phyloP scores from a whole-genome alignment of 2,329 filamentous ascomycete genomes.

The Colletotrichum camelliae region DNA sequence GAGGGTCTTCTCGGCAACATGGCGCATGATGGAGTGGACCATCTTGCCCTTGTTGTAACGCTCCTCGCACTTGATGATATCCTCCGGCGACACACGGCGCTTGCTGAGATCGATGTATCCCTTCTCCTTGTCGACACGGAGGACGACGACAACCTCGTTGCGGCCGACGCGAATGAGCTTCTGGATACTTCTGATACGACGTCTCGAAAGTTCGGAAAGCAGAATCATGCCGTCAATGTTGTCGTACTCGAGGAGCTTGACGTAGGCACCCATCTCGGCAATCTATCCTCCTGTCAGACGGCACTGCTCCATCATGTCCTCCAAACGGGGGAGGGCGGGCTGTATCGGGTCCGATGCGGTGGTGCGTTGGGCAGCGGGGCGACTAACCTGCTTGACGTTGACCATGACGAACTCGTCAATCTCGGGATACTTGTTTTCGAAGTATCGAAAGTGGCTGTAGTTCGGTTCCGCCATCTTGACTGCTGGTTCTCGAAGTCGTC shows the following conservation, averaged over 20 bases:
- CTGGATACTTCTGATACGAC: conserved; percentile 98
- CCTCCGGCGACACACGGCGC: conserved; percentile 95
- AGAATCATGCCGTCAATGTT: conserved; percentile 99
- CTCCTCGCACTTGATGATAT: conserved; percentile 98
- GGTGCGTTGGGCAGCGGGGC: conserved; percentile 21
- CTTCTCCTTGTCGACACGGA: conserved; percentile 99
- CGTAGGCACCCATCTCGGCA: conserved; percentile 99
- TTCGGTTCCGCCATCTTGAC: conserved; percentile 92
- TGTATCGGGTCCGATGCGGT: not conserved
- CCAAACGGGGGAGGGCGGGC: not conserved
- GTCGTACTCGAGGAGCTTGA: conserved; percentile 99
- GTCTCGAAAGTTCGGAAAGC: conserved; percentile 93
- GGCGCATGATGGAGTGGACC: conserved; percentile 98
- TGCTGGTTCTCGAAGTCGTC: conserved; percentile 36
- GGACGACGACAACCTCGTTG: conserved; percentile 97
- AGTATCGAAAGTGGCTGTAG: conserved; percentile 75
- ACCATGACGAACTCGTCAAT: conserved; percentile 99
- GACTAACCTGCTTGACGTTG: conserved; percentile 93
- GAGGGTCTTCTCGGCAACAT: conserved; percentile 96
- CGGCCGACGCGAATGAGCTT: conserved; percentile 98
- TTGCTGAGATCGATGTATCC: conserved; percentile 99
- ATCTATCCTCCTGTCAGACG: conserved; percentile 63
- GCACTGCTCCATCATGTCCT: not conserved
- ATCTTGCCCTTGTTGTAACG: conserved; percentile 99
- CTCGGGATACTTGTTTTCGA: conserved; percentile 97